Percentiles rank a stretch among this genome's conserved stretches.
Evolutionary conservation across 495 filamentous ascomycete species (phyloP).

Genomic region (Penicillium bialowiezense): DNA sequence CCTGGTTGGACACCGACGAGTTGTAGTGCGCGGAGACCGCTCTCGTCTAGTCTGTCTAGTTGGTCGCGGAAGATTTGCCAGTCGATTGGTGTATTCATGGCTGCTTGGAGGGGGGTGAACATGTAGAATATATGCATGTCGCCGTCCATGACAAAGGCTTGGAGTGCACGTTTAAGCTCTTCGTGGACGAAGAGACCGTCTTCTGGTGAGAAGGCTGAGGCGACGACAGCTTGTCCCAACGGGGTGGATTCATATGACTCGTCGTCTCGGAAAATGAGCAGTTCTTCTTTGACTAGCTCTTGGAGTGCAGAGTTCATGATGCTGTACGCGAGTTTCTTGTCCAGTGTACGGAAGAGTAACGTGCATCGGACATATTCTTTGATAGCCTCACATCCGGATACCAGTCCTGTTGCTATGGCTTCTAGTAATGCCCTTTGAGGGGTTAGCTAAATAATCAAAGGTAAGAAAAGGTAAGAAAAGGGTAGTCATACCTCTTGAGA

Average conservation of each 20-base stretch:
- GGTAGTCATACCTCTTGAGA: constrained; percentile 61
- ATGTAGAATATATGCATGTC: constrained; percentile 84
- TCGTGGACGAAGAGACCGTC: constrained; percentile 74
- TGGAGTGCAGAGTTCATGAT: constrained; percentile 57
- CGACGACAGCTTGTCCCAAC: constrained; percentile 70
- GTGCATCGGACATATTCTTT: constrained; percentile 71
- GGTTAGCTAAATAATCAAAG: constrained; percentile 9
- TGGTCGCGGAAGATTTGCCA: constrained; percentile 73
- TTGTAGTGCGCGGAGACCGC: constrained; percentile 63
- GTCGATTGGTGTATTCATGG: constrained; percentile 53
- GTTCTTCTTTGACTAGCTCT: constrained; percentile 35
- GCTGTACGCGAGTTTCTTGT: constrained; percentile 53
- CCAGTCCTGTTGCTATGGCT: constrained; percentile 68
- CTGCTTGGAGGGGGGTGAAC: constrained; percentile 66
- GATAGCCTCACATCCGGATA: constrained; percentile 64
- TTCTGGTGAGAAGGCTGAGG: constrained; percentile 69
- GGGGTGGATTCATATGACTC: constrained; percentile 59
- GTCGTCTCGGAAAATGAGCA: constrained; percentile 36
- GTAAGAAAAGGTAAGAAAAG: neutral
- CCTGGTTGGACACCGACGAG: constrained; percentile 69
- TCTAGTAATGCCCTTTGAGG: constrained; percentile 64
- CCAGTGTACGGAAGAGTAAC: constrained; percentile 59
- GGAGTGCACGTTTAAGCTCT: constrained; percentile 64
- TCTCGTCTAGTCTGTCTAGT: constrained; percentile 68
- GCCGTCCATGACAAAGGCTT: constrained; percentile 78